Evolutionary conservation across 768 basidiomycete species (phyloP).

Genomic region (Suillus subluteus): DNA sequence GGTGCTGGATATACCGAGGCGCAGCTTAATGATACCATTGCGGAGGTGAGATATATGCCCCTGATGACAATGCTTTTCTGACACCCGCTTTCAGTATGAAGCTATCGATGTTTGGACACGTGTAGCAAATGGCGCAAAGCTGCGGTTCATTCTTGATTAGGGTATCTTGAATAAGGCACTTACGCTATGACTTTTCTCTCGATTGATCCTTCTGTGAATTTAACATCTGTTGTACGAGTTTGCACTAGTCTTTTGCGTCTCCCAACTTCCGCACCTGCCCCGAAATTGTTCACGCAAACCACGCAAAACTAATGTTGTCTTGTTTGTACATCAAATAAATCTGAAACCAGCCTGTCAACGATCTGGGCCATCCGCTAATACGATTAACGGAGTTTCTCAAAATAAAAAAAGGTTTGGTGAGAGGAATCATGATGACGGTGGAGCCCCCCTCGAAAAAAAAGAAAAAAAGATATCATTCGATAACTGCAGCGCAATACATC

Average conservation of each 20-base stretch:
- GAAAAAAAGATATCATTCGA: background rate
- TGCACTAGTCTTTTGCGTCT: background rate
- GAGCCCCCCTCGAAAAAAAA: too few species aligned
- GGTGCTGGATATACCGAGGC: slow-evolving; percentile 90
- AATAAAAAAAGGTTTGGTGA: background rate
- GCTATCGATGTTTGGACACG: slow-evolving; percentile 78
- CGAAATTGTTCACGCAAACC: background rate
- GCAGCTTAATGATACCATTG: slow-evolving; percentile 85
- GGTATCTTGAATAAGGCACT: background rate
- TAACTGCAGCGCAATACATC: background rate
- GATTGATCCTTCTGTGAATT: background rate
- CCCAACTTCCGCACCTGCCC: background rate
- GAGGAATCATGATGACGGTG: background rate
- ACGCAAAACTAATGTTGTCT: background rate
- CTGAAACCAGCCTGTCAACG: background rate
- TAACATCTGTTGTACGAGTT: background rate
- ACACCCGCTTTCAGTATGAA: slow-evolving; percentile 69
- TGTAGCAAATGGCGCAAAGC: slow-evolving; percentile 81
- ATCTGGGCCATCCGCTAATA: background rate
- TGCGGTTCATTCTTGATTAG: slow-evolving; percentile 61
- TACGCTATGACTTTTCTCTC: background rate
- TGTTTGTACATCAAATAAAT: background rate
- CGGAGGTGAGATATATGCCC: slow-evolving; percentile 55
- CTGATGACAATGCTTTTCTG: slow-evolving; percentile 14
- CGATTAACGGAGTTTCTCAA: background rate